Conservation (phyloP, 805 yeast species). For the Starmerella bombicola region DNA sequence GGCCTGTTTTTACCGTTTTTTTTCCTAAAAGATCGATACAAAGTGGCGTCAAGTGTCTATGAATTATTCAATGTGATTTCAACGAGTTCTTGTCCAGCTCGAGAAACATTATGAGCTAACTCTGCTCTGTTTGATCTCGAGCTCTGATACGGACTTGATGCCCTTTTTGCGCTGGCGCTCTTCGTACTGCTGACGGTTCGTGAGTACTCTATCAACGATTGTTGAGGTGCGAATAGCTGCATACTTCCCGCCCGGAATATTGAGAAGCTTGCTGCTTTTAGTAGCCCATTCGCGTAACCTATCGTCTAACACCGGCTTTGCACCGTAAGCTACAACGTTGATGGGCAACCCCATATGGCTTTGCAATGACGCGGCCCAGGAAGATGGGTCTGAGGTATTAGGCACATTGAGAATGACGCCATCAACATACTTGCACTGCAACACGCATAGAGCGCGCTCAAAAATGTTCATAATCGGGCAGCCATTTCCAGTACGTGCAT, state of each 20-base stretch:
- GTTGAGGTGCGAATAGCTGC: constrained; percentile 53
- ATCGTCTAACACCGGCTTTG: constrained; percentile 1
- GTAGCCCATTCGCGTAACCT: constrained; percentile 23
- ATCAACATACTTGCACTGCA: constrained; percentile 79
- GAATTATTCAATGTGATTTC: too few species aligned
- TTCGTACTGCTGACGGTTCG: constrained; percentile 57
- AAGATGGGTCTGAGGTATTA: constrained; percentile 32
- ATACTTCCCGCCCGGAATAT: constrained; percentile 43
- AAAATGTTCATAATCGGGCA: constrained; percentile 78
- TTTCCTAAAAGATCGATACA: too few species aligned
- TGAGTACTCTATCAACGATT: constrained; percentile 63
- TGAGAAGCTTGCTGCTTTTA: constrained; percentile 31
- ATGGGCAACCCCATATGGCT: constrained; percentile 1
- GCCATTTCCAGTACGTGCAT: constrained; percentile 45
- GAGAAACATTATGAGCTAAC: too few species aligned
- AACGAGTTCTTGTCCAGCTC: too few species aligned
- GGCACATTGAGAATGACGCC: constrained; percentile 67
- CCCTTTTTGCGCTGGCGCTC: constrained; percentile 83
- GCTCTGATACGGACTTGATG: constrained; percentile 52
- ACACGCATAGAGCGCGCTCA: constrained; percentile 75
- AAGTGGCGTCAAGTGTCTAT: too few species aligned
- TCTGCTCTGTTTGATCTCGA: constrained; percentile 27
- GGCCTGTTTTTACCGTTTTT: too few species aligned
- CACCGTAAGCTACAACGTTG: constrained; percentile 7
- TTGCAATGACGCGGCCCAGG: constrained; percentile 33